Base-by-base conservation (phyloP, 2,329 filamentous ascomycete species). In the Chaetoscypha palmicola region DNA sequence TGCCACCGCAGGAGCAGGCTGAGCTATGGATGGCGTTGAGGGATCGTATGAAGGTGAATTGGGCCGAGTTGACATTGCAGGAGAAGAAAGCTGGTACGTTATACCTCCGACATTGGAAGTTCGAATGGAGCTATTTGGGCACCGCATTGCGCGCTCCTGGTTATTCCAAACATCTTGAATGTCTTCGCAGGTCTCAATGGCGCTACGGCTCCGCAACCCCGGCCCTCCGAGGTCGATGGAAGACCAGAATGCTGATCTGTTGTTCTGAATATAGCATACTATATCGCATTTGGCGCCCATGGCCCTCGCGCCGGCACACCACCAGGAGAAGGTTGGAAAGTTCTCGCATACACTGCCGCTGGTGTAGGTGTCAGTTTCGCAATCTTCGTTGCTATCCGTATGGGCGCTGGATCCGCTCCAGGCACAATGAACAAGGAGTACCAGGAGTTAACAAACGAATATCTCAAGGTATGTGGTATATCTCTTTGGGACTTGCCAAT, bases 1-100 rank as follows among this genome's bases (percentile, higher is more conserved):
- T 97, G 86, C 90, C 91, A 48, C 88, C 92, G 54, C 89, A 95
- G 77, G 92, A 98, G 79, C 92, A 98, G 81, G 92, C 92, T 58
- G 92, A 98, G 66, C 76, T 98, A 61, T 98, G 92, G 92, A 98
- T 98, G 92, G 76, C 85, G 59, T 76, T 98, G 68, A 81, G 92
- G 69, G 92, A 98, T 73, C 85, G 92, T 65, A 98, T 98, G 92
- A 96, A 95, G 86, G 81, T 79, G 61, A 89, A 88, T 75, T 98
- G 92, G 92, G 79, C 83, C 64, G 88, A 97, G 65, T 74, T 98
- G 73, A 96, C 92, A 41, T 58, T 94, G 63, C 85, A 92, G 70
- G 92, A 98, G 79, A 95, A 98, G 86, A 97, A 94, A 77, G 92
- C 92, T 61, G 91, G 92, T 96, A 82, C 67, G 90, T 59, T 22